Base-by-base conservation (phyloP, 2,329 filamentous ascomycete species). In the Aspergillus sp. region DNA sequence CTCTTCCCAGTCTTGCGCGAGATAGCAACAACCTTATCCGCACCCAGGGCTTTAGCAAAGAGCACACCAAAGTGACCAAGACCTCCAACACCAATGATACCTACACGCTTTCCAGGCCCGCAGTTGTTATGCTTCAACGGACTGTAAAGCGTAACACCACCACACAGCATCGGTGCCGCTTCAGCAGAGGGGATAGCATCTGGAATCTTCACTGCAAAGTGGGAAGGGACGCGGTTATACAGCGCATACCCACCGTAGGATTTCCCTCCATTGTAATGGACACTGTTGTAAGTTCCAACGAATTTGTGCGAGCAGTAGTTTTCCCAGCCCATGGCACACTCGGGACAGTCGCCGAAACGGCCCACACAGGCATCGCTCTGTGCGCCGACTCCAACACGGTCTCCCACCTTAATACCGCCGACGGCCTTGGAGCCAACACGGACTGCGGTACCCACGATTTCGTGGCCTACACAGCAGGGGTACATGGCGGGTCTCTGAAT, bases 101-200 rank as follows among this genome's bases (percentile, higher is more conserved):
- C 90, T 2, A 93, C 87, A 5, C 76, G 80, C 74, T 90, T 90
- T 4, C 89, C 90, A 0, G 89, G 87, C 0, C 90, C 90, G 45
- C 86, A 82, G 7, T 83, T 84, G 40, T 90, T 87, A 25, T 87
- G 81, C 58, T 84, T 84, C 4, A 95, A 76, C 0, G 90, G 90
- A 2, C 82, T 83, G 70, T 85, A 95, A 0, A 88, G 82, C 0
- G 91, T 95, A 52, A 93, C 82, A 15, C 91, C 90, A 11, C 87
- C 90, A 66, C 90, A 95, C 48, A 95, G 80, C 81, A 95, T 89
- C 0, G 90, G 90, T 0, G 89, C 84, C 0, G 83, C 84, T 31
- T 80, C 76, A 19, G 77, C 79, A 44, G 77, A 80, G 3, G 74
- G 60, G 27, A 87, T 67, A 0, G 58, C 70, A 37, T 82, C 79